Conservation (phyloP, 768 basidiomycete genomes). For the Russula sp. region DNA sequence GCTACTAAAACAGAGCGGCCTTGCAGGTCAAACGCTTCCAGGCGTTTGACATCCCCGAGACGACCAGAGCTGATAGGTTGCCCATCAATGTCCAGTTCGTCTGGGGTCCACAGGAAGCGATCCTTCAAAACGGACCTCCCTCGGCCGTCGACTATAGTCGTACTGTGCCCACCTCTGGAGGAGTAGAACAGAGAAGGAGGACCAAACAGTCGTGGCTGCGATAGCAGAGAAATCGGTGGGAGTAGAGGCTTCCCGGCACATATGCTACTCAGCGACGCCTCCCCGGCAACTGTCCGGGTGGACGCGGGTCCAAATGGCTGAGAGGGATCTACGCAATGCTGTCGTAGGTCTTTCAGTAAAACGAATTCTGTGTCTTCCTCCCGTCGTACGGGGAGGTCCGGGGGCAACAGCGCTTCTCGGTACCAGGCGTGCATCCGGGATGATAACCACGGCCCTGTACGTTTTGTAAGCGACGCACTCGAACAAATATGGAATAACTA, state of each 20-base stretch:
- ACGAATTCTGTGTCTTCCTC: slow-evolving; percentile 67
- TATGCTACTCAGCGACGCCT: slow-evolving; percentile 26
- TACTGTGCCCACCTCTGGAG: slow-evolving; percentile 85
- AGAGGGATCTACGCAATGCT: slow-evolving; percentile 75
- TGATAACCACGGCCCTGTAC: slow-evolving; percentile 78
- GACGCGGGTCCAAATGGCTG: slow-evolving; percentile 58
- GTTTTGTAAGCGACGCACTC: neutral
- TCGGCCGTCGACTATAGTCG: slow-evolving; percentile 78
- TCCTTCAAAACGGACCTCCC: slow-evolving; percentile 79
- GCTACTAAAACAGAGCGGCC: slow-evolving; percentile 75
- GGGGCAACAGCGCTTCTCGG: slow-evolving; percentile 74
- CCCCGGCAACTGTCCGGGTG: slow-evolving; percentile 25
- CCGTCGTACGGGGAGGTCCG: slow-evolving; percentile 71
- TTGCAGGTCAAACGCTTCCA: slow-evolving; percentile 75
- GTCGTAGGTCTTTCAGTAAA: slow-evolving; percentile 63
- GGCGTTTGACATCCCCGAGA: slow-evolving; percentile 75
- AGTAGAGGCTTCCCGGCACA: slow-evolving; percentile 52
- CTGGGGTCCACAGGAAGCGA: slow-evolving; percentile 70
- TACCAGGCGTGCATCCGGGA: slow-evolving; percentile 86
- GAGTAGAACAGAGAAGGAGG: slow-evolving; percentile 84
- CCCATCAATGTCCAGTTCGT: slow-evolving; percentile 43
- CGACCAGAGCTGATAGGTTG: slow-evolving; percentile 31
- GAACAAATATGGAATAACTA: slow-evolving; percentile 23
- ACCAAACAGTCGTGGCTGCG: slow-evolving; percentile 77
- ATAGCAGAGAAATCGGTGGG: slow-evolving; percentile 63